Base-by-base conservation (phyloP, 352 stramenopile genomes). In the Nothophytophthora sp. region DNA sequence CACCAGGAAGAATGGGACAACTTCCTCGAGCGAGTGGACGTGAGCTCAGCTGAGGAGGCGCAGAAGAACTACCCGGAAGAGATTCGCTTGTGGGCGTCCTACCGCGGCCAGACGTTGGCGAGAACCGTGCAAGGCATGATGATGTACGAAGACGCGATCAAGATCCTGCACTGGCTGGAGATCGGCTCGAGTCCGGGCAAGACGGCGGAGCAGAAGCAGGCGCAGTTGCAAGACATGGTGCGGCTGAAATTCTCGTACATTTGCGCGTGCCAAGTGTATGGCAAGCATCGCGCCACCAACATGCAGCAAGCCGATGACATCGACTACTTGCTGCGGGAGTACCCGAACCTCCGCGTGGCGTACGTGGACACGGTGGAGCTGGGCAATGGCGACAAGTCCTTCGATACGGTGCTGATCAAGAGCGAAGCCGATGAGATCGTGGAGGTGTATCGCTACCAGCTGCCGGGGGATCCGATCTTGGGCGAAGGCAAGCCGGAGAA, bases 181-280 rank as follows among this genome's bases (percentile, higher is more conserved):
- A 90, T 93, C 45, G 82, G 82, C 12, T 90, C 81, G 10, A 86
- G 61, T 16, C 63, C 74, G 5, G 75, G 76, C 44, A 86, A 86
- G 47, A 67, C 56, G 1, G 78, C 72, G 0, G 82, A 91, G 36
- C 78, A 91, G 67, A 93, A 93, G 70, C 80, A 91, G 39, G 61
- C 54, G 20, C 82, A 91, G 40, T 37, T 93, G 25, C 72, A 93
- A 56, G 82, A 93, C 35, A 93, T 93, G 78, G 81, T 93, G 2
- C 82, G 82, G 2, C 56, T 93, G 32, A 93, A 93, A 58, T 93
- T 93, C 45, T 91, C 81, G 60, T 93, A 93, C 70, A 77, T 93
- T 59, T 91, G 81, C 28, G 82, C 78, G 7, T 93, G 82, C 50
- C 82, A 93, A 51, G 82, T 93, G 54, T 93, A 93, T 44, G 82